These are phyloP conservation scores for Phaeosphaeriaceae sp. DNA, from an alignment of 2,329 filamentous ascomycete species.

Conservation along the genomic window DNA sequence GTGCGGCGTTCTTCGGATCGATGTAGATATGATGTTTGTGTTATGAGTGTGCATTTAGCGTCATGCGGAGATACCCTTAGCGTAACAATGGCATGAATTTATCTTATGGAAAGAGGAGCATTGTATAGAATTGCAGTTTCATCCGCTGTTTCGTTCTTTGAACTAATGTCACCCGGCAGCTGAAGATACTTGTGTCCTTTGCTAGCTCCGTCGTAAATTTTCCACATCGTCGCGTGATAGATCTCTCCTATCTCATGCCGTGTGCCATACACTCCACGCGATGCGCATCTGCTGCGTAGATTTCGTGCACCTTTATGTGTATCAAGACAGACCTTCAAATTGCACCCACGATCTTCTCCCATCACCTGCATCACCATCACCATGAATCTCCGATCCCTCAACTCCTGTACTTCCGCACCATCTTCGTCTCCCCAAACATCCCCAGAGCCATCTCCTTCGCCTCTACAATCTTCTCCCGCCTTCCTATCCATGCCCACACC, in stretches of 20 bases:
- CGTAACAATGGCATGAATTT: background rate
- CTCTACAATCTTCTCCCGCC: background rate
- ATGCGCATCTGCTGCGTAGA: too few relatives aligned
- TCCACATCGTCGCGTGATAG: too few relatives aligned
- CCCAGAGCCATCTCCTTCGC: background rate
- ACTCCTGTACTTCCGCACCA: background rate
- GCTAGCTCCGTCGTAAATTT: too few relatives aligned
- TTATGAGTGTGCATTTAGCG: background rate
- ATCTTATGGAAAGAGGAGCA: background rate
- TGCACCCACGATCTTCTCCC: too few relatives aligned
- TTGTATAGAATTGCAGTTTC: too few relatives aligned
- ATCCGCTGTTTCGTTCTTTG: too few relatives aligned
- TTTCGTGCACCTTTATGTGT: too few relatives aligned
- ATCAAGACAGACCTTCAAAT: too few relatives aligned
- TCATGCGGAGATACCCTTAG: conserved; percentile 2
- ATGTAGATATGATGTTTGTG: conserved; percentile 3
- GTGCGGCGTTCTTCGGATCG: conserved; percentile 5
- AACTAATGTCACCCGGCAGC: too few relatives aligned
- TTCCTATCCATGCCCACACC: background rate
- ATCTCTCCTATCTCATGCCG: too few relatives aligned
- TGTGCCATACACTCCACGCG: too few relatives aligned
- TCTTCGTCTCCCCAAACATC: background rate
- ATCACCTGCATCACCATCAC: background rate
- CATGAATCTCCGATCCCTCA: background rate
- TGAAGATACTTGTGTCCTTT: too few relatives aligned